phyloP scores from a whole-genome alignment of 2,329 filamentous ascomycete genomes.

The Didymella lethalis region DNA sequence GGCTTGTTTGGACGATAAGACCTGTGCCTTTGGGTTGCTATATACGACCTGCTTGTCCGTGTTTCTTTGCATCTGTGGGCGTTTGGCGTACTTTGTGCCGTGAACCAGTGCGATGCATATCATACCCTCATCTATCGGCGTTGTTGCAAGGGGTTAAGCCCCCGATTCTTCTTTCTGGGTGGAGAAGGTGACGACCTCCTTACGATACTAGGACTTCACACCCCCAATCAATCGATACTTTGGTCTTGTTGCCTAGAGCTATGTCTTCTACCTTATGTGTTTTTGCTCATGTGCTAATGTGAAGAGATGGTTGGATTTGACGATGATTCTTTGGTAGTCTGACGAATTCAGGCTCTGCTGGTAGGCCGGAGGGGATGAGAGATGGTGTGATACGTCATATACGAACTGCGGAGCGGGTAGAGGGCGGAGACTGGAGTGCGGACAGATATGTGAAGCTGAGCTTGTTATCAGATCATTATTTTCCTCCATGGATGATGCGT shows the following conservation, averaged over 20 bases:
- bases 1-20: constrained; percentile 45
- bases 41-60: constrained; percentile 15
- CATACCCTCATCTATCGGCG: constrained; percentile 23
- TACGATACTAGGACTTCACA: background rate
- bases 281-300: background rate
- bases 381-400: background rate
- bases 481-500: background rate
- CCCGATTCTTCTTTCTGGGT: background rate
- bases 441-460: background rate
- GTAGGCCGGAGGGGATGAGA: background rate
- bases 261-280: background rate
- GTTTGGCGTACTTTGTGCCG: constrained; percentile 10
- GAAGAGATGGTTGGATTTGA: background rate
- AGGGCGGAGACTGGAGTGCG: background rate
- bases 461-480: too few relatives aligned
- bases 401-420: background rate
- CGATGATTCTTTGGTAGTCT: background rate
- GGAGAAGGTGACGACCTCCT: background rate
- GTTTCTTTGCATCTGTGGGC: constrained; percentile 6
- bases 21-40: background rate
- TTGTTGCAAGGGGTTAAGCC: constrained; percentile 21
- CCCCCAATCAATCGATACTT: background rate
- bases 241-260: background rate
- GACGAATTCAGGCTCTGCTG: background rate
- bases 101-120: constrained; percentile 15